phyloP scores from a whole-genome alignment of 225 moss, liverwort and hornwort species.

The Sphagnum contortum region DNA sequence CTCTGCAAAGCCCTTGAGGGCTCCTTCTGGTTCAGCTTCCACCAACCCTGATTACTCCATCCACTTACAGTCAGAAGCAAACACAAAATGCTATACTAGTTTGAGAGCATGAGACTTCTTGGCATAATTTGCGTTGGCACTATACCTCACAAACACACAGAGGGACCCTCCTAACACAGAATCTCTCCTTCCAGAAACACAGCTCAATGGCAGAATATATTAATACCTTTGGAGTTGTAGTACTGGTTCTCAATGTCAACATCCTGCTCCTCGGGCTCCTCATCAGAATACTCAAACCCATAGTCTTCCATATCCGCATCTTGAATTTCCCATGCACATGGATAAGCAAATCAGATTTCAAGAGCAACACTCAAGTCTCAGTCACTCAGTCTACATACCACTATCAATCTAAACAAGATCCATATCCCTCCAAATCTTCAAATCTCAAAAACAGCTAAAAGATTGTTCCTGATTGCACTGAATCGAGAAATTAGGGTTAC shows the following conservation, averaged over 20 bases:
- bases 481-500: too few species aligned
- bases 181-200: background rate
- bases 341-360: too few species aligned
- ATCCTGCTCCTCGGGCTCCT: slow-evolving; percentile 99
- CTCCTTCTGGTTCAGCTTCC: slow-evolving; percentile 87
- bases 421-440: too few species aligned
- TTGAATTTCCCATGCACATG: slow-evolving; percentile 20
- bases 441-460: too few species aligned
- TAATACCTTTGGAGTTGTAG: slow-evolving; percentile 87
- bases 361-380: too few species aligned
- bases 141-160: too few species aligned
- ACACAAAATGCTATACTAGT: background rate
- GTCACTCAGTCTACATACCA: too few species aligned
- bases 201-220: background rate
- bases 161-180: background rate
- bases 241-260: slow-evolving; percentile 99
- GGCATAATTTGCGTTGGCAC: too few species aligned
- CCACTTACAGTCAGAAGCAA: background rate
- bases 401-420: too few species aligned
- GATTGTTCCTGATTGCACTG: too few species aligned
- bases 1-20: slow-evolving; percentile 85
- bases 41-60: slow-evolving; percentile 54
- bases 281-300: slow-evolving; percentile 98
- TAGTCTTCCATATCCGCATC: slow-evolving; percentile 99
- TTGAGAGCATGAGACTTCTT: too few species aligned